Evolutionary conservation across 2,329 filamentous ascomycete species (phyloP).

Genomic region (Lachnellula hyalina): DNA sequence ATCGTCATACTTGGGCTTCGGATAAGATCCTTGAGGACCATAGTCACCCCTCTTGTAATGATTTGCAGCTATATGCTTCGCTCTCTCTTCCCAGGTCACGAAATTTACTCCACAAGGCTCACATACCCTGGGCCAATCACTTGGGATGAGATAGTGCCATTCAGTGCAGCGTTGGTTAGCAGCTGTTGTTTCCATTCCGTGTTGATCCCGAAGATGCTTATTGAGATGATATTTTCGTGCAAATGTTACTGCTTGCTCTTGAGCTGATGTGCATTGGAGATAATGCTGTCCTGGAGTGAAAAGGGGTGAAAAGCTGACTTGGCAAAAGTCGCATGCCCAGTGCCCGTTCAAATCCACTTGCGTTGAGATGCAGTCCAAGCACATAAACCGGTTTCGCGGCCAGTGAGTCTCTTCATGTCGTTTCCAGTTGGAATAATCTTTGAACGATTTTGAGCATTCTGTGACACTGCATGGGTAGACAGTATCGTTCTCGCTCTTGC

Average conservation of each 20-base stretch:
- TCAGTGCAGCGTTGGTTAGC: slow-evolving; percentile 2
- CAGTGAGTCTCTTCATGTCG: slow-evolving; percentile 18
- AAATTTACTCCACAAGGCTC: slow-evolving; percentile 8
- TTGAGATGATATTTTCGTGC: slow-evolving; percentile 14
- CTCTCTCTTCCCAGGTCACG: slow-evolving; percentile 11
- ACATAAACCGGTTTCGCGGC: slow-evolving; percentile 15
- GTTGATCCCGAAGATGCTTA: slow-evolving; percentile 11
- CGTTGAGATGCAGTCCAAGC: slow-evolving; percentile 7
- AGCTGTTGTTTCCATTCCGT: slow-evolving; percentile 3
- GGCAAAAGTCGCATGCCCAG: slow-evolving; percentile 10
- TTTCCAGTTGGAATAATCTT: slow-evolving; percentile 8
- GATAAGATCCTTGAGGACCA: not conserved
- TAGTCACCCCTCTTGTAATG: slow-evolving; percentile 6
- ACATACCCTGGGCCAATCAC: slow-evolving; percentile 14
- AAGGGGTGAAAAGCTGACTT: not conserved
- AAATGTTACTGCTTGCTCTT: slow-evolving; percentile 7
- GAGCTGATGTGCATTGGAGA: slow-evolving; percentile 8
- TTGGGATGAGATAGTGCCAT: slow-evolving; percentile 12
- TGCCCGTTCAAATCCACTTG: not conserved
- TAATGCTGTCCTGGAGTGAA: slow-evolving; percentile 4
- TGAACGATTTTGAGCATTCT: not conserved
- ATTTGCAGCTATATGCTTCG: slow-evolving; percentile 11
- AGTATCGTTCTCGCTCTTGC: not conserved
- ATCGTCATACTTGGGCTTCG: not conserved
- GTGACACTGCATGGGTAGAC: not conserved